Conservation (phyloP, 1,139 yeast species). For the Nakaseomyces kungkrabaensis region DNA sequence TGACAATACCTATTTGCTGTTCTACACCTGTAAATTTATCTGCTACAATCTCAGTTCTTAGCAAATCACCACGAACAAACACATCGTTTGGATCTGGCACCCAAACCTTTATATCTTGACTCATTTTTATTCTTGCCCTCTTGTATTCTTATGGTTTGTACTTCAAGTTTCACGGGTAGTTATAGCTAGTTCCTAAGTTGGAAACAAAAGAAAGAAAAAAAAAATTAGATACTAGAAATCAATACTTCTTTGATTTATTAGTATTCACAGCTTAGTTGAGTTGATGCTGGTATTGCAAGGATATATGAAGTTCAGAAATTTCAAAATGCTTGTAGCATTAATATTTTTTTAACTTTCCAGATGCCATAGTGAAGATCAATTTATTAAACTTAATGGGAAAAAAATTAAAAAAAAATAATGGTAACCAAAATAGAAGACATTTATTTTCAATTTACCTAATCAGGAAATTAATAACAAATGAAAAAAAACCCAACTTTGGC, state of each 20-base stretch:
- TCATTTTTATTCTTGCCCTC: neutral
- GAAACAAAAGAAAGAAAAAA: too few relatives aligned
- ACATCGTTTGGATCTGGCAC: constrained; percentile 58
- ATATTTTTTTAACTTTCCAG: too few relatives aligned
- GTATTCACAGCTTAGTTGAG: too few relatives aligned
- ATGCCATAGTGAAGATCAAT: neutral
- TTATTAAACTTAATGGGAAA: neutral
- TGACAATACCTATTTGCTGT: constrained; percentile 10
- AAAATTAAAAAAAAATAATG: neutral
- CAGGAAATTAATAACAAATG: neutral
- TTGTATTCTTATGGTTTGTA: neutral
- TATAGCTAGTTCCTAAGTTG: too few relatives aligned
- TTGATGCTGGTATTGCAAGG: too few relatives aligned
- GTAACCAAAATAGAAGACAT: neutral
- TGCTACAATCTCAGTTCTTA: constrained; percentile 13
- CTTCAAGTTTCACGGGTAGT: neutral
- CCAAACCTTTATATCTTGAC: constrained; percentile 46
- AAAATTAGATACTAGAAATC: too few relatives aligned
- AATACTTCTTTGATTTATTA: too few relatives aligned
- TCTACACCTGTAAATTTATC: constrained; percentile 16
- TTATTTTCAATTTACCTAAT: neutral
- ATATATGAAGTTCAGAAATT: too few relatives aligned
- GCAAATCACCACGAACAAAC: constrained; percentile 62
- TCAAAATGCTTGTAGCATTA: too few relatives aligned
- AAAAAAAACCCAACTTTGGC: neutral